Base-by-base conservation (phyloP, 179 eudicot genomes). In the Pouteria campechiana region DNA sequence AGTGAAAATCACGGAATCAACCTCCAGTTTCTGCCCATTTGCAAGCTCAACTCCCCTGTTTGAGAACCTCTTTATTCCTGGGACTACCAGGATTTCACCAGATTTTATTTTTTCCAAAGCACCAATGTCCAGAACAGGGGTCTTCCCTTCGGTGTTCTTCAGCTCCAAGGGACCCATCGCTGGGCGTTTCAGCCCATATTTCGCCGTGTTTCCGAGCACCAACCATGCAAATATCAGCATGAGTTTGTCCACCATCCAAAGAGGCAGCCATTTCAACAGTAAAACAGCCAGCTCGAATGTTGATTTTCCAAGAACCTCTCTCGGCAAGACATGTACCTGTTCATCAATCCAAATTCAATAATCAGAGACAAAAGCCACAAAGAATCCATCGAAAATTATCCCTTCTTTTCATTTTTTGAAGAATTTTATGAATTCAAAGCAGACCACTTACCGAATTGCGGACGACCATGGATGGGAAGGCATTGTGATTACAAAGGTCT, bases 61-160 rank as follows among this genome's bases (percentile, higher is more conserved):
- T 0, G 59, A 31, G 38, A 89, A 85, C 33, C 46, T 72, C 57
- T 72, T 72, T 63, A 85, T 76, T 42, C 83, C 95, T 0, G 95
- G 76, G 0, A 85, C 90, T 3, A 89, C 68, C 15, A 57, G 40
- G 30, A 89, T 68, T 2, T 81, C 78, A 0, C 81, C 78, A 4
- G 95, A 69, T 48, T 83, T 59, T 41, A 89, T 81, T 58, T 69
- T 89, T 3, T 64, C 61, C n/a, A 89, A 54, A n/a, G 97, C 86
- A 3, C 97, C 97, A 27, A 81, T 70, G 63, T 85, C 97, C 18
- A 89, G 57, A 25, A 89, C 97, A 35, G 97, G 97, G 44, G 93
- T 89, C 34, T 81, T 85, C 2, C 97, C 97, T 3, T 64, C 68
- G n/a, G 43, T 63, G 65, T 85, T 85, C 68, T 89, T 89, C 8